A percentile compares a stretch with the other conserved stretches of the same genome.
Conservation (phyloP, 805 yeast genomes). For the Metschnikowia chrysomelidarum region DNA sequence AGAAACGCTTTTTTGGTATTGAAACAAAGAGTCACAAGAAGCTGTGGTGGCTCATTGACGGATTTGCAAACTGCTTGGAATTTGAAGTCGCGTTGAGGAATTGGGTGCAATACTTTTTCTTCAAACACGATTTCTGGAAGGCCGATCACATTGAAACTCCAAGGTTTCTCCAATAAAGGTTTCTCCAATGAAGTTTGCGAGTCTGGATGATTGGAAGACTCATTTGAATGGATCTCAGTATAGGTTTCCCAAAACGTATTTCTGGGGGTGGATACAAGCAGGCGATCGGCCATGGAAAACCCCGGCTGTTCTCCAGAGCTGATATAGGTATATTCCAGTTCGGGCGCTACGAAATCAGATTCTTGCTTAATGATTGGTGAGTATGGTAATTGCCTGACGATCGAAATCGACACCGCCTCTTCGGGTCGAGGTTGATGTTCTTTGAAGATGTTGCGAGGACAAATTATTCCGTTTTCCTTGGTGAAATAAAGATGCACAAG, state of each 20-base stretch:
- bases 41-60: neutral
- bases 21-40: slow-evolving; percentile 9
- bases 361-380: slow-evolving; percentile 8
- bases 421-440: slow-evolving; percentile 5
- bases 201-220: neutral
- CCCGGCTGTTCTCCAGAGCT: neutral
- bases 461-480: slow-evolving; percentile 1
- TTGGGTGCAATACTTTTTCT: neutral
- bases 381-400: slow-evolving; percentile 1
- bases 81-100: neutral
- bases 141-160: neutral
- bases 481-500: slow-evolving; percentile 1
- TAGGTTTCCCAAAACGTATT: slow-evolving; percentile 2
- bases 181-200: slow-evolving; percentile 2
- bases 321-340: slow-evolving; percentile 4
- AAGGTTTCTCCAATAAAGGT: no score
- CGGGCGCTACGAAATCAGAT: slow-evolving; percentile 5
- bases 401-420: slow-evolving; percentile 1
- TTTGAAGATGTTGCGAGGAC: slow-evolving; percentile 2
- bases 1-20: slow-evolving; percentile 2
- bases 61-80: no score
- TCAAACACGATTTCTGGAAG: neutral
- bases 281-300: neutral
- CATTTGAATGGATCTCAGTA: neutral
- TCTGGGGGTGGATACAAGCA: slow-evolving; percentile 6